Base-by-base conservation (phyloP, 2,329 filamentous ascomycete genomes). In the Bretziella fagacearum region DNA sequence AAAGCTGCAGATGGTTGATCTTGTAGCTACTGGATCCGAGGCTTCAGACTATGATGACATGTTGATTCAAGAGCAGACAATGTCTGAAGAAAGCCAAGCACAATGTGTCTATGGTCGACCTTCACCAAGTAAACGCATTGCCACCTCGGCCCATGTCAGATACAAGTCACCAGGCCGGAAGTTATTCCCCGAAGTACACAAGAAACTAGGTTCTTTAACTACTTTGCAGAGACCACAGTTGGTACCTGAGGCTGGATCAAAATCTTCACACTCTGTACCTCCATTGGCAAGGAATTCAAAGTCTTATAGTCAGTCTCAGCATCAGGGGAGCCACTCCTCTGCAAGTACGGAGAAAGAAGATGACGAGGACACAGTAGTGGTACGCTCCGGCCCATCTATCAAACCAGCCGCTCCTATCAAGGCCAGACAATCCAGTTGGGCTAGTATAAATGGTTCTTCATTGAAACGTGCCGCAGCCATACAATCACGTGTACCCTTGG, bases 361-460 rank as follows among this genome's bases (percentile, higher is more conserved):
- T n/a, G n/a, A n/a, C n/a, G n/a, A n/a, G n/a, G n/a, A n/a, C n/a
- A n/a, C n/a, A n/a, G n/a, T n/a, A n/a, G n/a, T n/a, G n/a, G n/a
- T n/a, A n/a, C n/a, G n/a, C n/a, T n/a, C n/a, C n/a, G n/a, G n/a
- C n/a, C n/a, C n/a, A n/a, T n/a, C n/a, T n/a, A n/a, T n/a, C n/a
- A 36, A 35, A 17, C 3, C 30, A 7, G 29, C n/a, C 5, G 6
- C 29, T 15, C 26, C 4, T 4, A 33, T 15, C 10, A 40, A 15
- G 25, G 26, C 7, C 35, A 7, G 6, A 13, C 1, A 2, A 23
- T 36, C 44, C 5, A n/a, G 33, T 3, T 46, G 44, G 35, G 44
- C 26, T n/a, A 46, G 44, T n/a, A 17, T 46, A 15, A 40, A 46
- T 20, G 11, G 33, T 29, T 23, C 44, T 37, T 30, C 40, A n/a